Evolutionary conservation across 768 basidiomycete genomes (phyloP).

Genomic region (Pulveroboletus sp.): DNA sequence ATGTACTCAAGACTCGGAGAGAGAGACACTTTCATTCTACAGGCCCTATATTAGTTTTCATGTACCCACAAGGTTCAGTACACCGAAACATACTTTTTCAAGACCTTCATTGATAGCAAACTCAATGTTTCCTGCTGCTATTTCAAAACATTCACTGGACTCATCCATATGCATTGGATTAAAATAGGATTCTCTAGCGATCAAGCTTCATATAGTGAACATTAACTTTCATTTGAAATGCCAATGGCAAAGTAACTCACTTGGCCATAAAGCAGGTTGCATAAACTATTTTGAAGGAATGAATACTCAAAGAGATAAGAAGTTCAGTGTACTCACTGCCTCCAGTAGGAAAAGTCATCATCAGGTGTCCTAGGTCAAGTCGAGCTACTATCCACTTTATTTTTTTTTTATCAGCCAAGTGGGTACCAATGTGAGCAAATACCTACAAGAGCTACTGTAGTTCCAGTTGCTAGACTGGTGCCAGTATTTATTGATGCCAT

Average conservation of each 20-base stretch:
- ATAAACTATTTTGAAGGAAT: slow-evolving; percentile 18
- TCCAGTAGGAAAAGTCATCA: slow-evolving; percentile 26
- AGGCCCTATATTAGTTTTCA: background rate
- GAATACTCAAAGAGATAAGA: background rate
- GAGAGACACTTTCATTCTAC: slow-evolving; percentile 1
- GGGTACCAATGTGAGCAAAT: background rate
- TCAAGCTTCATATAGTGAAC: slow-evolving; percentile 9
- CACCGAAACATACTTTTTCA: slow-evolving; percentile 3
- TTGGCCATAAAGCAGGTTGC: slow-evolving; percentile 28
- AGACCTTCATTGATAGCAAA: slow-evolving; percentile 2
- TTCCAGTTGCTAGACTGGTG: slow-evolving; percentile 14
- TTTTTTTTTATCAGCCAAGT: background rate
- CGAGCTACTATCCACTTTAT: slow-evolving; percentile 20
- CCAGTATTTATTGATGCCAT: background rate
- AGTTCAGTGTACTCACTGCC: slow-evolving; percentile 12
- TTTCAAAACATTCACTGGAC: background rate
- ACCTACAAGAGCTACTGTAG: slow-evolving; percentile 19
- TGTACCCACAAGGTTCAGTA: background rate
- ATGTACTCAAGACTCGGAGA: too few relatives aligned
- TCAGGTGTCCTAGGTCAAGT: slow-evolving; percentile 17
- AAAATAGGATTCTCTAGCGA: slow-evolving; percentile 30
- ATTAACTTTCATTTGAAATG: background rate
- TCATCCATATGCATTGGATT: background rate
- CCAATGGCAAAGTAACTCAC: slow-evolving; percentile 8
- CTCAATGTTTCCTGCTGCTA: background rate